Conservation (phyloP, 768 basidiomycete genomes). For the Lactifluus hygrophoroides region DNA sequence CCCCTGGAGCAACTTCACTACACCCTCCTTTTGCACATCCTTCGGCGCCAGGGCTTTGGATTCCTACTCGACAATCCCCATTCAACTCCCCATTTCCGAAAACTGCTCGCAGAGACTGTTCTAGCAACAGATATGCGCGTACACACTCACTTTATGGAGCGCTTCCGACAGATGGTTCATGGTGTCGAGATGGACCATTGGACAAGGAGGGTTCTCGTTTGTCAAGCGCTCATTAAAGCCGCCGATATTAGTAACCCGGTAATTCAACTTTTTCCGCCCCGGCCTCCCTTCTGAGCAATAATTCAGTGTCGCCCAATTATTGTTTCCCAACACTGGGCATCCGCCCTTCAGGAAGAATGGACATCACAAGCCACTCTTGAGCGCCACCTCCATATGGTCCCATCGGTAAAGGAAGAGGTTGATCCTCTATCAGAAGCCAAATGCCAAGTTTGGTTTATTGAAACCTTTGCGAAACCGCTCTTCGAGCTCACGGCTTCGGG, state of each 20-base stretch:
- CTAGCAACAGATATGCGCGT: constrained; percentile 94
- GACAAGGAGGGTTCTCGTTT: constrained; percentile 54
- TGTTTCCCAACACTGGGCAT: constrained; percentile 91
- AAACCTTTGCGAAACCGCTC: constrained; percentile 73
- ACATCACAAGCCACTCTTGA: constrained; percentile 82
- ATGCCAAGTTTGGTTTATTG: constrained; percentile 86
- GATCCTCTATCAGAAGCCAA: constrained; percentile 58
- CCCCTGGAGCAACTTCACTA: constrained; percentile 91
- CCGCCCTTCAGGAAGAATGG: constrained; percentile 87
- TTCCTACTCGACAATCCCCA: constrained; percentile 51
- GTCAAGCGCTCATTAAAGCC: constrained; percentile 91
- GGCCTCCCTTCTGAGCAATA: background rate
- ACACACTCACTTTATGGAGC: constrained; percentile 74
- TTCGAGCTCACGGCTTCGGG: constrained; percentile 65
- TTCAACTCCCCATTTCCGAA: constrained; percentile 48
- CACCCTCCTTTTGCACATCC: constrained; percentile 66
- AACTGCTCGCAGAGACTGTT: constrained; percentile 71
- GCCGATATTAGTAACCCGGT: constrained; percentile 99
- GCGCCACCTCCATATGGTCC: constrained; percentile 60
- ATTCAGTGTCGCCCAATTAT: constrained; percentile 79
- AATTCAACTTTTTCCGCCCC: constrained; percentile 28
- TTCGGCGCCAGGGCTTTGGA: constrained; percentile 72
- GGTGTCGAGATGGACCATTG: constrained; percentile 33
- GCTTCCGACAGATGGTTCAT: constrained; percentile 44
- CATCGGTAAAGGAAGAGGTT: constrained; percentile 40